Evolutionary conservation across 140 eudicot genomes (phyloP).

Genomic region (Cichorium intybus): DNA sequence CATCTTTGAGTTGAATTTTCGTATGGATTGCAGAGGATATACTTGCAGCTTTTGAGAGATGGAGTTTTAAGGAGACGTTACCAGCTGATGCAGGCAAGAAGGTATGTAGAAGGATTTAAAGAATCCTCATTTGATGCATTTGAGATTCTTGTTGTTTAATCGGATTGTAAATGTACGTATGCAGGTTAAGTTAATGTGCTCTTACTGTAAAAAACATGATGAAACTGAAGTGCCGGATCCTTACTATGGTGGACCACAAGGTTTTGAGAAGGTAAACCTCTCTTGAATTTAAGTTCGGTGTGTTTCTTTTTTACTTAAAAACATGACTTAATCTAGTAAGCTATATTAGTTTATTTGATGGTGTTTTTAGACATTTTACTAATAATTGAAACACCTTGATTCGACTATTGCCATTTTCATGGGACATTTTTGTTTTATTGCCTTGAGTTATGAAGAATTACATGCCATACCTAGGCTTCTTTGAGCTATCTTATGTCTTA

Average conservation of each 20-base stretch:
- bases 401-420: neutral
- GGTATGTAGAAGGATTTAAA: slow-evolving; percentile 34
- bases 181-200: slow-evolving; percentile 90
- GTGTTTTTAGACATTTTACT: no score
- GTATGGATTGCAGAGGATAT: slow-evolving; percentile 62
- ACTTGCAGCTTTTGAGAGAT: slow-evolving; percentile 70
- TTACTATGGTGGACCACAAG: slow-evolving; percentile 93
- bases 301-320: neutral
- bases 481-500: neutral
- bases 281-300: slow-evolving; percentile 6
- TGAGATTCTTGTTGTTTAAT: neutral
- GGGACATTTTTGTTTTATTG: no score
- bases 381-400: no score
- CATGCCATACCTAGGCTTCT: neutral
- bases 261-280: slow-evolving; percentile 81
- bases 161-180: slow-evolving; percentile 16
- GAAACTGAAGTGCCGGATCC: slow-evolving; percentile 98
- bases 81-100: slow-evolving; percentile 76
- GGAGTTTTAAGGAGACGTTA: slow-evolving; percentile 67
- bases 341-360: no score
- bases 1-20: slow-evolving; percentile 1
- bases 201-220: slow-evolving; percentile 81
- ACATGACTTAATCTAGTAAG: no score
- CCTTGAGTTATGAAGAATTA: neutral
- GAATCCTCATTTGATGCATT: neutral